Base-by-base conservation (phyloP, 2,329 filamentous ascomycete genomes). In the Colletotrichum sublineola region DNA sequence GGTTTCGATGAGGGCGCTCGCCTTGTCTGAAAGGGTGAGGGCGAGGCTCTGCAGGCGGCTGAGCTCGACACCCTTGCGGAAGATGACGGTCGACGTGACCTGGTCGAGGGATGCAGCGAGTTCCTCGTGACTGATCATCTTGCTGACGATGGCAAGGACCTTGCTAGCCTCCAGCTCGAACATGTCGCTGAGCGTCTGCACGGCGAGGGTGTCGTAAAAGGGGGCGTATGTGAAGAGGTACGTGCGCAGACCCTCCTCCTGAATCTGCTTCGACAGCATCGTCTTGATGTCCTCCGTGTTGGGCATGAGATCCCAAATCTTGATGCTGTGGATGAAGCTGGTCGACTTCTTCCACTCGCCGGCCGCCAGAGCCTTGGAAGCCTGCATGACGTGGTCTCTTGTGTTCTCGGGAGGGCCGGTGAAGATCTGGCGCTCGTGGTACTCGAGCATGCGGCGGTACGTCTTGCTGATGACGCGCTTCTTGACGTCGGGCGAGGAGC, bases 101-200 rank as follows among this genome's bases (percentile, higher is more conserved):
- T 99, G 96, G 86, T 99, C 97, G 38, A 99, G 91, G 48, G 96
- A 97, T 55, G 96, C 96, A 12, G 94, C 94, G 62, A 99, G 92
- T 84, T 99, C 96, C 85, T 99, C 96, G 86, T 99, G 96, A 79
- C 95, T 97, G 83, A 99, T 98, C 96, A 99, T 99, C 88, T 97
- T 97, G 89, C 94, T 97, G 79, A 99, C 91, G 68, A 99, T 92
- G 46, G 96, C 95, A n/a, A 93, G 88, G 63, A 98, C 95, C 89
- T 98, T 98, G 85, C 92, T 90, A 77, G 92, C 87, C 69, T 95
- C 90, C 33, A 99, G 92, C 84, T 99, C 96, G 83, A 99, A 99
- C 96, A 99, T 99, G 76, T 86, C 87, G 74, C 94, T 92, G 73
- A 99, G 89, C 33, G 95, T 97, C 76, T 90, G 88, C 77, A 98